Conservation (phyloP, 139 green algal genomes). For the Helicosporidium sp. region DNA sequence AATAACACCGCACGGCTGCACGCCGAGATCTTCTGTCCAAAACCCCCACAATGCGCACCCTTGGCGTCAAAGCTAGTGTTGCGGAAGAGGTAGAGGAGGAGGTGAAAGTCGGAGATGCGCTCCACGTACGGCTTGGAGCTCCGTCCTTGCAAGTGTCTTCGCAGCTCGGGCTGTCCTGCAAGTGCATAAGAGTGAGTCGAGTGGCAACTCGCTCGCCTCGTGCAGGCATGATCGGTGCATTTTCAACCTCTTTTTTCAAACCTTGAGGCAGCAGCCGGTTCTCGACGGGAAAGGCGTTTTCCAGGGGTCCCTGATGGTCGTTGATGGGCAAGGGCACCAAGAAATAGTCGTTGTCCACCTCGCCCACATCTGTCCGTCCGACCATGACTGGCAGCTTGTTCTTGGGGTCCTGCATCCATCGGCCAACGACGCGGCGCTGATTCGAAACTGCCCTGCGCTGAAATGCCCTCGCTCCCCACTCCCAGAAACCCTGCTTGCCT, state of each 20-base stretch:
- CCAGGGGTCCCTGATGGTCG: conserved; percentile 64
- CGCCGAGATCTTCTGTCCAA: no score
- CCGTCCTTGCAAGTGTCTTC: conserved; percentile 42
- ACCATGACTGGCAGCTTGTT: conserved; percentile 54
- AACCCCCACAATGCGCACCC: neutral
- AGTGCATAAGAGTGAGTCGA: no score
- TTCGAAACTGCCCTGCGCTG: no score
- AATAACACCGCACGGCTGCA: neutral
- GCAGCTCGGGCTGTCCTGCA: conserved; percentile 41
- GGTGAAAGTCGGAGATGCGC: conserved; percentile 76
- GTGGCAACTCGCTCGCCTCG: no score
- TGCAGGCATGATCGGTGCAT: no score
- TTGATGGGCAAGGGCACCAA: conserved; percentile 73
- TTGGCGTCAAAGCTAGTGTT: conserved; percentile 55
- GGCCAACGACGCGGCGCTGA: no score
- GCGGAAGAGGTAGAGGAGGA: conserved; percentile 79
- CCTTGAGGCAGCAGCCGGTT: conserved; percentile 71
- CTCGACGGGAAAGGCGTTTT: conserved; percentile 68
- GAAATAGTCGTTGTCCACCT: conserved; percentile 95
- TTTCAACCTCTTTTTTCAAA: no score
- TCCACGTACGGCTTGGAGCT: conserved; percentile 37
- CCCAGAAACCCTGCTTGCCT: no score
- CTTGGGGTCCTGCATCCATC: conserved; percentile 48
- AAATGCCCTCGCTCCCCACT: no score
- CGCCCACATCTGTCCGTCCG: conserved; percentile 59